Percentiles rank a stretch among this genome's conserved stretches.
These are phyloP conservation scores for Rheum nobile DNA, from an alignment of 148 eudicot species.

Conservation along the genomic window DNA sequence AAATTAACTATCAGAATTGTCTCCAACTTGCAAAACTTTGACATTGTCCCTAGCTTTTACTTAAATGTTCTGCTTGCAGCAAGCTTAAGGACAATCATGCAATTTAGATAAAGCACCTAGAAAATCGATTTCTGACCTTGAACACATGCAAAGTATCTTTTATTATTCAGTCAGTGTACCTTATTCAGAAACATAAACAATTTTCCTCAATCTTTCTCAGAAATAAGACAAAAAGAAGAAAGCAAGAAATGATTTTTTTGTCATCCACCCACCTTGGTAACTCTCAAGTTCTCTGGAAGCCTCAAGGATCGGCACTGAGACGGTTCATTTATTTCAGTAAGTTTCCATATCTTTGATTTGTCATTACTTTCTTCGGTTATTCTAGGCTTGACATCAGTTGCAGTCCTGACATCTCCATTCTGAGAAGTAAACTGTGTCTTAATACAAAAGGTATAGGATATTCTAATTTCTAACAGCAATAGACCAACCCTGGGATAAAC, in stretches of 20 bases:
- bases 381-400: conserved; percentile 54
- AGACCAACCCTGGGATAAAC: not conserved
- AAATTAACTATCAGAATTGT: not conserved
- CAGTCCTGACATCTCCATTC: conserved; percentile 59
- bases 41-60: not conserved
- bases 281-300: conserved; percentile 65
- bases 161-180: not conserved
- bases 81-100: not conserved
- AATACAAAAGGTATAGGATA: not conserved
- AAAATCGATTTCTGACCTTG: not conserved
- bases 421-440: conserved; percentile 15
- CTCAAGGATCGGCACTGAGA: conserved; percentile 72
- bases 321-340: conserved; percentile 62
- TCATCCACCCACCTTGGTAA: conserved; percentile 39
- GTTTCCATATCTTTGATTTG: conserved; percentile 74
- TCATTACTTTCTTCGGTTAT: conserved; percentile 49
- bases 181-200: not conserved
- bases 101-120: not conserved
- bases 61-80: not conserved
- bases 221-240: not conserved
- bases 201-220: not conserved
- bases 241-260: not conserved
- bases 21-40: not conserved
- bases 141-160: not conserved
- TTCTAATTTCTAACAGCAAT: not conserved